These are phyloP conservation scores for Hypoxylon sp. DNA, from an alignment of 2,329 filamentous ascomycete species.

Conservation along the genomic window DNA sequence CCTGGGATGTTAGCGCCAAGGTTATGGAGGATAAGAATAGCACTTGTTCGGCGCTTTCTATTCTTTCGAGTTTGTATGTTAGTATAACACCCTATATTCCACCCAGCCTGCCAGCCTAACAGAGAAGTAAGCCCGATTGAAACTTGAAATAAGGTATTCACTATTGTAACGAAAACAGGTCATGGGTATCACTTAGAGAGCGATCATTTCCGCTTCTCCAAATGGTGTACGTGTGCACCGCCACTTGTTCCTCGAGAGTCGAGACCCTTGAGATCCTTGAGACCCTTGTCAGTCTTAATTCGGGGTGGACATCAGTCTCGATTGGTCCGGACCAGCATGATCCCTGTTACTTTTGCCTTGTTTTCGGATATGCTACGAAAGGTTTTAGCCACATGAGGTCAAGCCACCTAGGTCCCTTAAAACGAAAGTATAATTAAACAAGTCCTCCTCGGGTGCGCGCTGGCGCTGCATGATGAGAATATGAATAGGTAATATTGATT, in stretches of 20 bases:
- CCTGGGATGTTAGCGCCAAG: conserved; percentile 24
- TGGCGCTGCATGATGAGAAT: conserved; percentile 31
- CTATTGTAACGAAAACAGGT: conserved; percentile 23
- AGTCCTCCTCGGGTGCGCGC: conserved; percentile 32
- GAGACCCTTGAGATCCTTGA: conserved; percentile 14
- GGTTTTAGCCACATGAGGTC: conserved; percentile 53
- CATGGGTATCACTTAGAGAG: conserved; percentile 34
- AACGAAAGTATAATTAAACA: conserved; percentile 49
- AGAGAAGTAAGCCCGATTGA: conserved; percentile 14
- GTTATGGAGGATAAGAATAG: conserved; percentile 5
- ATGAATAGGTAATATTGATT: conserved; percentile 34
- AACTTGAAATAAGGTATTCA: conserved; percentile 23
- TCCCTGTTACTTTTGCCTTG: conserved; percentile 48
- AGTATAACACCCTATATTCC: conserved; percentile 5
- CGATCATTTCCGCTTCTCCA: conserved; percentile 47
- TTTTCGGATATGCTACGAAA: conserved; percentile 47
- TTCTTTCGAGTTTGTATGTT: conserved; percentile 16
- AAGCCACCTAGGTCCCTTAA: conserved; percentile 53
- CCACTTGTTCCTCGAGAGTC: conserved; percentile 47
- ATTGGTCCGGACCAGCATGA: conserved; percentile 39
- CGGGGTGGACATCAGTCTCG: conserved; percentile 37
- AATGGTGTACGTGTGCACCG: conserved; percentile 51
- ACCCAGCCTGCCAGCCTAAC: conserved; percentile 17
- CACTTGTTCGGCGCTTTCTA: conserved; percentile 3
- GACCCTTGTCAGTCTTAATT: conserved; percentile 37